Base-by-base conservation (phyloP, 2,329 filamentous ascomycete genomes). In the Thielaviopsis ethacetica region DNA sequence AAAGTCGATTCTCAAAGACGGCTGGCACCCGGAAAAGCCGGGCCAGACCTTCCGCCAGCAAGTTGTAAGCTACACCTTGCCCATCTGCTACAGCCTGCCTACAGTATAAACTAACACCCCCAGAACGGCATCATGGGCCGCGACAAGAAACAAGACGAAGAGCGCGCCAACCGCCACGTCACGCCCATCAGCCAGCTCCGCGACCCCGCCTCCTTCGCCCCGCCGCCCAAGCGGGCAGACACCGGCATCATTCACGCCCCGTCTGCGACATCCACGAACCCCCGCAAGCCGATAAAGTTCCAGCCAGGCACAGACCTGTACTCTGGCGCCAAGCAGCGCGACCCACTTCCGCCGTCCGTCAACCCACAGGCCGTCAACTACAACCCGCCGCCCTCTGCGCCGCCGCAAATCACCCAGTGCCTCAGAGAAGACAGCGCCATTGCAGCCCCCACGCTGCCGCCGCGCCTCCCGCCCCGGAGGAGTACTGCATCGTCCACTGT, bases 201-300 rank as follows among this genome's bases (percentile, higher is more conserved):
- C 67, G 89, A 95, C 67, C 90, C 88, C 1, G 70, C 80, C 1
- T 79, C 82, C 17, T 95, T 95, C 68, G 88, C 81, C 1, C 88
- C 89, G 24, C 90, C 90, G 26, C 90, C 90, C 0, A 91, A 81
- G 65, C 85, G 72, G 44, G 68, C 69, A 27, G 65, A 66, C 61
- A 63, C 69, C 51, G 77, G 71, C 69, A 67, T 65, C 51, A 63
- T 62, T 15, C 64, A 66, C 2, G 60, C 64, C 19, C 67, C 67
- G 21, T 65, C 67, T 15, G 64, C 65, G 0, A 61, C 63, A 3
- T 24, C 66, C 10, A 61, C 64, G 1, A 54, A 19, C 5, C 30
- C 59, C 13, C 54, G 54, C n/a, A 56, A 61, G 34, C 47, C 56
- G n/a, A 22, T 59, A 30, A 27, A 41, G 26, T 59, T 53, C 22